Percentiles rank a stretch among this genome's conserved stretches.
Evolutionary conservation across 2,329 filamentous ascomycete species (phyloP).

Genomic region (Fusarium tuaranense): DNA sequence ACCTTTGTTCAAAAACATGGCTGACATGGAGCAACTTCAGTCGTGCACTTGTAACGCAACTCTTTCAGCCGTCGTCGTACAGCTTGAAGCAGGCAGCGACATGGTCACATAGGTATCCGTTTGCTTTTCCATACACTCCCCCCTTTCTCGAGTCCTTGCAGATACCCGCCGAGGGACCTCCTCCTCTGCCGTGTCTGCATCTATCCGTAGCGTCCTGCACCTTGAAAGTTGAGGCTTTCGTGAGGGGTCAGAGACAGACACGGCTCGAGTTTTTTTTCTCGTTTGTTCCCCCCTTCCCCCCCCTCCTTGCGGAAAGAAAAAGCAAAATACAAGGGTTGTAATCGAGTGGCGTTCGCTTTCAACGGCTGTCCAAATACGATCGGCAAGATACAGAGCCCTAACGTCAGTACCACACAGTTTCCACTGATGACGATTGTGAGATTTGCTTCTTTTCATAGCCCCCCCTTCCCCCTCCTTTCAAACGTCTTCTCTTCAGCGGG

Average conservation of each 20-base stretch:
- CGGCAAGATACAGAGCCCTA: neutral
- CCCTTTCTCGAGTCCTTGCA: neutral
- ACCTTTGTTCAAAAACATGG: neutral
- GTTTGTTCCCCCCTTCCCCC: neutral
- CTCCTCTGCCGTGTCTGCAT: conserved; percentile 14
- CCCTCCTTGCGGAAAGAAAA: neutral
- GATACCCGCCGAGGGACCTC: neutral
- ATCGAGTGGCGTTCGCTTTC: neutral
- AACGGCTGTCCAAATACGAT: neutral
- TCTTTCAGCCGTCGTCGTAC: neutral
- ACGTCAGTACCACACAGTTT: neutral
- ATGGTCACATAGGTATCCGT: neutral
- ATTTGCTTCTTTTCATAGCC: neutral
- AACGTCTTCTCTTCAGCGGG: neutral
- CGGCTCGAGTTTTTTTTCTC: neutral
- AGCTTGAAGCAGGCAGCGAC: neutral
- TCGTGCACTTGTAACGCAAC: neutral
- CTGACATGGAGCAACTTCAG: neutral
- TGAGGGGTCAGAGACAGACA: neutral
- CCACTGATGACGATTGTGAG: neutral
- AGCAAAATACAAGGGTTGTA: neutral
- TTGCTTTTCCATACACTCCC: neutral
- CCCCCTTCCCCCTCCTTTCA: neutral
- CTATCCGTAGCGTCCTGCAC: conserved; percentile 16
- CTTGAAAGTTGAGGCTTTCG: neutral